A percentile compares a stretch with the other conserved stretches of the same genome.
Evolutionary conservation across 495 filamentous ascomycete genomes (phyloP).

Genomic region (Aspergillus taichungensis): DNA sequence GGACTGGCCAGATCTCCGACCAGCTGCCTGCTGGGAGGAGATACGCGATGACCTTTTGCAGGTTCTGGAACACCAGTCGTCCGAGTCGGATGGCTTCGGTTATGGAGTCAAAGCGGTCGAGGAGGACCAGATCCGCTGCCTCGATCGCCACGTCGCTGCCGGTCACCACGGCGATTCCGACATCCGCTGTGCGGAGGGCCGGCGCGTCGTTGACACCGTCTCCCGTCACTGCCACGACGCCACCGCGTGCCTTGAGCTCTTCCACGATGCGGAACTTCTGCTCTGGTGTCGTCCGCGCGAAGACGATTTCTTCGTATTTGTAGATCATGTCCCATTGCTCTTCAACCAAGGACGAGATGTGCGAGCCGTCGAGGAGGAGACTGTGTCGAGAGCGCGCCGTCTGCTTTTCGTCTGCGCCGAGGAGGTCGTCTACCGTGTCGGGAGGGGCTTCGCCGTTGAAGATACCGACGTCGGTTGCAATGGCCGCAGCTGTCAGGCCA

Average conservation of each 20-base stretch:
- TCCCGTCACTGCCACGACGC: slow-evolving; percentile 69
- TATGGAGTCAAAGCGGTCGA: slow-evolving; percentile 60
- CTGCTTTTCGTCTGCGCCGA: slow-evolving; percentile 2
- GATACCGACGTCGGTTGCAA: slow-evolving; percentile 59
- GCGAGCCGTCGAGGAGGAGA: slow-evolving; percentile 39
- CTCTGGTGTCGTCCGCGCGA: slow-evolving; percentile 66
- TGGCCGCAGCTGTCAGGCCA: slow-evolving; percentile 59
- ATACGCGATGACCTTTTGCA: slow-evolving; percentile 54
- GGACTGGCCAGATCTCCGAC: slow-evolving; percentile 67
- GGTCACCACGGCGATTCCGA: slow-evolving; percentile 58
- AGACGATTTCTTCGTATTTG: slow-evolving; percentile 56
- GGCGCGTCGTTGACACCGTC: slow-evolving; percentile 67
- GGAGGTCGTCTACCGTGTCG: slow-evolving; percentile 25
- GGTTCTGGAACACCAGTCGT: slow-evolving; percentile 45
- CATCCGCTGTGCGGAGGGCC: slow-evolving; percentile 54
- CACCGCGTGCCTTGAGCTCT: slow-evolving; percentile 49
- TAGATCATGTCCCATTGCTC: slow-evolving; percentile 50
- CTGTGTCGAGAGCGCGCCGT: slow-evolving; percentile 17
- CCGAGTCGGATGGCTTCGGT: slow-evolving; percentile 58
- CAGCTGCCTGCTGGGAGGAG: slow-evolving; percentile 58
- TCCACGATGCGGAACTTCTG: slow-evolving; percentile 69
- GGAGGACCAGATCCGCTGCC: slow-evolving; percentile 80
- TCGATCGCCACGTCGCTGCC: slow-evolving; percentile 59
- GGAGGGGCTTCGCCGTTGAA: slow-evolving; percentile 36
- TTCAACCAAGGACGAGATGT: slow-evolving; percentile 47